phyloP scores from a whole-genome alignment of 495 filamentous ascomycete genomes.

The Daldinia childiae region DNA sequence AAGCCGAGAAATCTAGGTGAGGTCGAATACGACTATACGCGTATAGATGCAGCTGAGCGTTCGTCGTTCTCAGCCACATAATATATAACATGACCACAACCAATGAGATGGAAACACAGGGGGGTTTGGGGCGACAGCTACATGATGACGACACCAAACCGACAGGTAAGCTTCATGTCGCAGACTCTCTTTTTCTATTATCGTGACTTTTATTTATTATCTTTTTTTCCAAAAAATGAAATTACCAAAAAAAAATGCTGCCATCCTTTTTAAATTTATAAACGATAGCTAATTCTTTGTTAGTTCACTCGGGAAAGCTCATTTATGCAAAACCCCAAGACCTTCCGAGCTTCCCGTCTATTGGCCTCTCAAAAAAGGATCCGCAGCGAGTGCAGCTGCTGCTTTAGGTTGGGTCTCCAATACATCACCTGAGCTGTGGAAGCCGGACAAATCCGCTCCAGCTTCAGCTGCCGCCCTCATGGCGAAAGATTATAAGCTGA shows the following conservation, averaged over 20 bases:
- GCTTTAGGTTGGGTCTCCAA: conserved; percentile 75
- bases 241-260: neutral
- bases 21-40: conserved; percentile 18
- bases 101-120: conserved; percentile 35
- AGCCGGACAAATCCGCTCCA: conserved; percentile 62
- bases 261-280: neutral
- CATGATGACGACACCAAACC: conserved; percentile 41
- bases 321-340: conserved; percentile 74
- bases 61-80: conserved; percentile 32
- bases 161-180: conserved; percentile 34
- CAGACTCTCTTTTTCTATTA: conserved; percentile 12
- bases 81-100: conserved; percentile 25
- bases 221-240: neutral
- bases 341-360: conserved; percentile 71
- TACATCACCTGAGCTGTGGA: conserved; percentile 68
- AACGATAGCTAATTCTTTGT: conserved; percentile 33
- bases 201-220: conserved; percentile 8
- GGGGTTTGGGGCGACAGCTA: conserved; percentile 29
- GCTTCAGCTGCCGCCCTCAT: conserved; percentile 74
- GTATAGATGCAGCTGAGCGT: conserved; percentile 24
- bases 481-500: conserved; percentile 72
- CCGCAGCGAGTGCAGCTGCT: conserved; percentile 78
- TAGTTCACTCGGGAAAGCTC: conserved; percentile 62
- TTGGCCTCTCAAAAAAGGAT: conserved; percentile 69
- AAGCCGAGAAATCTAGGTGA: neutral